Percentiles rank a stretch among this genome's conserved stretches.
phyloP scores from a whole-genome alignment of 1,139 yeast species.

The Candida mesenterica region DNA sequence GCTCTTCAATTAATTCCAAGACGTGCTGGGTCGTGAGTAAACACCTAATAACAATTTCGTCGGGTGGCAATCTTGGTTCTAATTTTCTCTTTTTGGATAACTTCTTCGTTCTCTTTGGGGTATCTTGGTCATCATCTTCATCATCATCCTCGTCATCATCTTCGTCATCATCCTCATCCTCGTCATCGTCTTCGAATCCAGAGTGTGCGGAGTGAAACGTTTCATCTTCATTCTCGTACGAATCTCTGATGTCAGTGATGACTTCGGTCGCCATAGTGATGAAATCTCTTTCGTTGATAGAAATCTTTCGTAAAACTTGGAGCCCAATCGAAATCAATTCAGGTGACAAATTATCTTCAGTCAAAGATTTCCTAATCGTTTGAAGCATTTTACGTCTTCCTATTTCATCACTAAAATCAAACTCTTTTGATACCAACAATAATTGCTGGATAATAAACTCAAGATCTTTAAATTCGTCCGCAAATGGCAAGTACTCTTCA shows the following conservation, averaged over 20 bases:
- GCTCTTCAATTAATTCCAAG: conserved; percentile 64
- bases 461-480: conserved; percentile 49
- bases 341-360: conserved; percentile 55
- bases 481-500: conserved; percentile 26
- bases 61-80: conserved; percentile 42
- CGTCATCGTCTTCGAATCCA: conserved; percentile 33
- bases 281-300: conserved; percentile 81
- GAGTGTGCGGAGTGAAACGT: conserved; percentile 60
- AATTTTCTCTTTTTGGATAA: conserved; percentile 28
- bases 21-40: conserved; percentile 68
- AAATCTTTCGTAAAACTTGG: conserved; percentile 64
- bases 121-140: conserved; percentile 15
- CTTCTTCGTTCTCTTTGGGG: conserved; percentile 6
- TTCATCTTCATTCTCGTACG: conserved; percentile 45
- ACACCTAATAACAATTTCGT: conserved; percentile 60
- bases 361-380: conserved; percentile 61
- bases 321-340: conserved; percentile 56
- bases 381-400: conserved; percentile 84
- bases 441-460: conserved; percentile 80
- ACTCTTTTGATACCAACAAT: conserved; percentile 61
- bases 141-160: conserved; percentile 18
- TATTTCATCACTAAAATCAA: conserved; percentile 88
- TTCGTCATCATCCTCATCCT: conserved; percentile 30
- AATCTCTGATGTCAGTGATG: conserved; percentile 79
- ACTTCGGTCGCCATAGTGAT: conserved; percentile 83